phyloP scores from a whole-genome alignment of 352 stramenopile species.

The Pythium scleroteichum region DNA sequence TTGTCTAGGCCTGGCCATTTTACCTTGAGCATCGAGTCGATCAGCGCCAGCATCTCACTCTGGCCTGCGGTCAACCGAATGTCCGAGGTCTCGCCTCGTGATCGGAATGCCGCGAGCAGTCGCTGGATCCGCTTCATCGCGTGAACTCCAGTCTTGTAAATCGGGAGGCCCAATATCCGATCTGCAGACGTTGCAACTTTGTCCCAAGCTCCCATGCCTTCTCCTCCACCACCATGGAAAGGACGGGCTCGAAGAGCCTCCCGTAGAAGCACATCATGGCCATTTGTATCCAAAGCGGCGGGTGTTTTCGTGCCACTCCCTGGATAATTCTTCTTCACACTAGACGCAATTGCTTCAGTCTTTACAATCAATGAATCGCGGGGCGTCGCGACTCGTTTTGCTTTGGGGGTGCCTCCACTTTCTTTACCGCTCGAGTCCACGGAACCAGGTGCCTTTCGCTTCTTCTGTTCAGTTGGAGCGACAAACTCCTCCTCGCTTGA shows the following conservation, averaged over 20 bases:
- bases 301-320: neutral
- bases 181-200: neutral
- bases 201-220: slow-evolving; percentile 8
- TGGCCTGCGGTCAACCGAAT: neutral
- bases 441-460: slow-evolving; percentile 5
- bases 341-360: neutral
- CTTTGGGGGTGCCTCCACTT: neutral
- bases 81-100: neutral
- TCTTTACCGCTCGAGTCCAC: neutral
- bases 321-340: neutral
- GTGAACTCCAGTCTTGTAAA: neutral
- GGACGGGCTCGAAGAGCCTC: slow-evolving; percentile 8
- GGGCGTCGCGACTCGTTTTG: neutral
- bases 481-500: neutral
- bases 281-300: neutral
- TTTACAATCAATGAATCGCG: neutral
- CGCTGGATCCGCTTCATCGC: neutral
- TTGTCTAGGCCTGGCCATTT: slow-evolving; percentile 1
- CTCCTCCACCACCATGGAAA: neutral
- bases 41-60: slow-evolving; percentile 9
- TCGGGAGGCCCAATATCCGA: neutral
- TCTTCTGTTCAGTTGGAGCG: neutral
- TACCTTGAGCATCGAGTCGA: slow-evolving; percentile 4
- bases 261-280: slow-evolving; percentile 7
- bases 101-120: neutral